Evolutionary conservation across 805 yeast genomes (phyloP), one percentile per base, ranked within the genome.

Genomic region (Henningerozyma blattae): DNA sequence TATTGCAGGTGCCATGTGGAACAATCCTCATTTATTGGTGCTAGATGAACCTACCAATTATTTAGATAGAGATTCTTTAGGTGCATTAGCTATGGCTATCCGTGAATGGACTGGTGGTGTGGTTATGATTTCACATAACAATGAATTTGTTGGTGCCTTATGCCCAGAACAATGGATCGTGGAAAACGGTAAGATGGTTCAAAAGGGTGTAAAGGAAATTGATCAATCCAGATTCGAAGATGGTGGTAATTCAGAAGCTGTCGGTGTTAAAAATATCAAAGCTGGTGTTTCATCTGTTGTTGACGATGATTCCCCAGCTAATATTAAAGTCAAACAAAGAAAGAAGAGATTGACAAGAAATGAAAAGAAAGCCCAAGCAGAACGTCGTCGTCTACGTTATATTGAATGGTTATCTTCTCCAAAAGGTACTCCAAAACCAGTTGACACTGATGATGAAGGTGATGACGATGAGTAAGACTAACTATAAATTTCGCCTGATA

Each of bases 1-100:
- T 40, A 89, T 89, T 65, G 97, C 97, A 12, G 98, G 97, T 63
- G 96, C 97, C 44, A 89, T 89, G 91, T 89, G 98, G 98, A 89
- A 91, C 64, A 91, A 89, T 57, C 98, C 98, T 15, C 98, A 89
- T 61, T 72, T 89, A 60, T 72, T 89, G 43, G 98, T 89, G 28
- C 70, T 89, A 41, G 98, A 89, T 62, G 98, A 89, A 72, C 98
- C 98, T 58, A 89, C 97, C 52, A 89, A 89, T 66, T 89, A 91
- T 68, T 69, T 89, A 64, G 98, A 89, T 62, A 80, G 98, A 69
- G 98, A 89, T 59, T 87, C 97, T 18, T 70, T 89, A 42, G 98
- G 97, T 60, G 98, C 96, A 31, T 70, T 89, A 47, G 97, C 98
- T 19, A 76, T 89, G 49, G 98, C 98, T 33, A 91, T 89, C 54